Conservation (phyloP, 73 alveolate genomes). For the Tetrahymena malaccensis region DNA sequence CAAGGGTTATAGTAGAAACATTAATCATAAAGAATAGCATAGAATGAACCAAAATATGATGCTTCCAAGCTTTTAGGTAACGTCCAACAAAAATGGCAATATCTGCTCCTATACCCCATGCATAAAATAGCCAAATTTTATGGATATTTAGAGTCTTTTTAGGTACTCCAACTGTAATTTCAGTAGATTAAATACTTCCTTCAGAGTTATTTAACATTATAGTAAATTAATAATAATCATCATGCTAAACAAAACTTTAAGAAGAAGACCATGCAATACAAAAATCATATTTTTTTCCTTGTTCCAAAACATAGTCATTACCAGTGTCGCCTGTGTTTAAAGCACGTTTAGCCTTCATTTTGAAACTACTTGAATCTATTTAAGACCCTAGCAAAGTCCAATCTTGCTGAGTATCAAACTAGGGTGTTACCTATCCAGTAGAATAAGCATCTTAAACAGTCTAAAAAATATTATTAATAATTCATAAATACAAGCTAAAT, state of each 20-base stretch:
- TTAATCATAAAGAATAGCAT: conserved; percentile 1
- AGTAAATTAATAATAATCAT: background rate
- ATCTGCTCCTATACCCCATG: conserved; percentile 40
- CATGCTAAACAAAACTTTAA: background rate
- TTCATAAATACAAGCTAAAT: background rate
- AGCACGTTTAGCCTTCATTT: background rate
- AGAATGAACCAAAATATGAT: conserved; percentile 14
- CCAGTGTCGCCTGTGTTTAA: background rate
- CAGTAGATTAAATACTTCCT: background rate
- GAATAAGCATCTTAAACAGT: background rate
- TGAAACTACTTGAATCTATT: background rate
- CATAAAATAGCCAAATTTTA: conserved; percentile 7
- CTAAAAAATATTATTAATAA: background rate
- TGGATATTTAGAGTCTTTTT: background rate
- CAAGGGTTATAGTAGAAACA: conserved; percentile 7
- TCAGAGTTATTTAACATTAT: background rate
- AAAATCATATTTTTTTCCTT: background rate
- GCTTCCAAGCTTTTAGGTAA: conserved; percentile 1
- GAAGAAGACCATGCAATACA: background rate
- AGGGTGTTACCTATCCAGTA: background rate
- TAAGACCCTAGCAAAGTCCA: background rate
- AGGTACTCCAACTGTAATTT: background rate
- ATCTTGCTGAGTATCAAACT: background rate
- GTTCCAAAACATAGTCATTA: background rate
- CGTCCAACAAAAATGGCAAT: conserved; percentile 26